A percentile compares a stretch with the other conserved stretches of the same genome.
These are phyloP conservation scores for Cladosporium sp. DNA, from an alignment of 2,329 filamentous ascomycete genomes.

Conservation along the genomic window DNA sequence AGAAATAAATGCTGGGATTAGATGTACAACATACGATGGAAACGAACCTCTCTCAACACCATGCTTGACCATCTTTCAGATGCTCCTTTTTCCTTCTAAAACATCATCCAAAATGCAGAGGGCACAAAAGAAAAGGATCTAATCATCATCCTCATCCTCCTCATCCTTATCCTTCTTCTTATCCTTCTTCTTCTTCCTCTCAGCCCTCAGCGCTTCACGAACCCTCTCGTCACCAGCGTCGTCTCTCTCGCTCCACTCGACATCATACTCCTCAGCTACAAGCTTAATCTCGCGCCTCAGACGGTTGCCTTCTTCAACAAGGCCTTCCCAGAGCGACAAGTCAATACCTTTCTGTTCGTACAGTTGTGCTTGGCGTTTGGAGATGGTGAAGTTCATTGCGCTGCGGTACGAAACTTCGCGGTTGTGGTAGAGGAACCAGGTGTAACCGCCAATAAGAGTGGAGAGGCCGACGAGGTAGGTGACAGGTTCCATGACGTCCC, in stretches of 20 bases:
- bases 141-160: conserved; percentile 38
- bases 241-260: conserved; percentile 57
- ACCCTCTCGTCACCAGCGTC: conserved; percentile 31
- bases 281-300: conserved; percentile 73
- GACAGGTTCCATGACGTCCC: conserved; percentile 82
- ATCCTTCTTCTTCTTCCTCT: conserved; percentile 26
- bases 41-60: neutral
- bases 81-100: neutral
- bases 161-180: conserved; percentile 34
- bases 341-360: conserved; percentile 76
- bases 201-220: conserved; percentile 54
- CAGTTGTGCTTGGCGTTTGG: conserved; percentile 67
- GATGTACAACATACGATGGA: too few relatives aligned
- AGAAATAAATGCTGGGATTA: too few relatives aligned
- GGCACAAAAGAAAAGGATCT: neutral
- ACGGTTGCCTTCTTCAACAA: conserved; percentile 75
- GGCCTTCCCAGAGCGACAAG: conserved; percentile 67
- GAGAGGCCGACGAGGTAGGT: conserved; percentile 85
- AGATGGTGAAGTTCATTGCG: conserved; percentile 83
- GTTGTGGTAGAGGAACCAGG: conserved; percentile 93
- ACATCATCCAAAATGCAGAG: neutral
- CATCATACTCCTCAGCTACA: conserved; percentile 81
- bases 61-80: neutral
- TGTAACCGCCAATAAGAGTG: conserved; percentile 81
- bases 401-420: conserved; percentile 78